Percentiles rank a stretch among this genome's conserved stretches.
Evolutionary conservation across 2,329 filamentous ascomycete genomes (phyloP).

Genomic region (Ophiobolus disseminans): DNA sequence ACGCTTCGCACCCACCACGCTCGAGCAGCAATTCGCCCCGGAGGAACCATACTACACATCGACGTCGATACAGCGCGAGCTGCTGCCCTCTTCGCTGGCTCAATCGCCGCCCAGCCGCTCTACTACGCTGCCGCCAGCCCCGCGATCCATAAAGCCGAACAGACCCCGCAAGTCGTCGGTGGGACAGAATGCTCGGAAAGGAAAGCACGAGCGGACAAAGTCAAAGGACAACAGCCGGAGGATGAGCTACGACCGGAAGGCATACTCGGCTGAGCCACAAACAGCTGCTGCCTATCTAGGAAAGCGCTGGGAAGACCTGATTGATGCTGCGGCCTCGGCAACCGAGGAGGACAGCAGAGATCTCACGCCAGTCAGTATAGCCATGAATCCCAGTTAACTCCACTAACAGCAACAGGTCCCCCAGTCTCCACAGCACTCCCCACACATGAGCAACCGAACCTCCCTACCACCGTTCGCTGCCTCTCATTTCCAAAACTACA

Average conservation of each 20-base stretch:
- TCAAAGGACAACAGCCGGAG: slow-evolving; percentile 78
- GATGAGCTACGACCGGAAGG: slow-evolving; percentile 78
- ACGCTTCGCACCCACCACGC: slow-evolving; percentile 49
- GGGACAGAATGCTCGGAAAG: slow-evolving; percentile 76
- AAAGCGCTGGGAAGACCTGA: slow-evolving; percentile 94
- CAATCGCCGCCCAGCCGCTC: slow-evolving; percentile 86
- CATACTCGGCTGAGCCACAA: slow-evolving; percentile 83
- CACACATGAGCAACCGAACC: slow-evolving; percentile 61
- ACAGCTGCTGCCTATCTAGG: slow-evolving; percentile 74
- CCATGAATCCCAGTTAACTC: slow-evolving; percentile 1
- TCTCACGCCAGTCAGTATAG: slow-evolving; percentile 77
- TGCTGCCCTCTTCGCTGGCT: slow-evolving; percentile 81
- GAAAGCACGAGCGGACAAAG: slow-evolving; percentile 80
- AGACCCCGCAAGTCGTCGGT: slow-evolving; percentile 86
- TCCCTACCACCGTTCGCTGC: slow-evolving; percentile 66
- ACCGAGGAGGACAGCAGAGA: slow-evolving; percentile 90
- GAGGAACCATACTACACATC: slow-evolving; percentile 53
- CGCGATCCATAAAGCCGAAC: slow-evolving; percentile 73
- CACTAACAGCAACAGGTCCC: slow-evolving; percentile 50
- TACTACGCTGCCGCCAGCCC: slow-evolving; percentile 84
- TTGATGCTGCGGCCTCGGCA: slow-evolving; percentile 91
- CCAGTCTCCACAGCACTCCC: slow-evolving; percentile 59
- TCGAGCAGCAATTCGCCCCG: slow-evolving; percentile 75
- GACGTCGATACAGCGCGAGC: slow-evolving; percentile 70
- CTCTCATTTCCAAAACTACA: slow-evolving; percentile 70